phyloP scores from a whole-genome alignment of 805 yeast species.

The Spathaspora girioi region DNA sequence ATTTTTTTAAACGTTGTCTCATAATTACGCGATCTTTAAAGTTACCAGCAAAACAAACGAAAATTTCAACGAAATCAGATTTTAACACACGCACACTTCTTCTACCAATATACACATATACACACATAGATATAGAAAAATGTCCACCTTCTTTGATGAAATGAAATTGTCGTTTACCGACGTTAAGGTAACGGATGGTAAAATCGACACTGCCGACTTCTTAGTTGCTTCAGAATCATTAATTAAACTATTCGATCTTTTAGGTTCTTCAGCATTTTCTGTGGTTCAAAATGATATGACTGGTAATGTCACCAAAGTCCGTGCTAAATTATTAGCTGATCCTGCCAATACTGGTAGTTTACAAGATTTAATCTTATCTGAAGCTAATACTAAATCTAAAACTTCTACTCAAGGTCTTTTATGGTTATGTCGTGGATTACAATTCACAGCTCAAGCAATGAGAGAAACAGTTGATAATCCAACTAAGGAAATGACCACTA shows the following conservation, averaged over 20 bases:
- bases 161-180: constrained; percentile 72
- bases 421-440: constrained; percentile 83
- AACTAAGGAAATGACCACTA: constrained; percentile 60
- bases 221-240: constrained; percentile 81
- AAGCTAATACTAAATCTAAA: constrained; percentile 62
- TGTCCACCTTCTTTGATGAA: constrained; percentile 80
- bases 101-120: not conserved
- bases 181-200: constrained; percentile 60
- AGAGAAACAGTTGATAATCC: constrained; percentile 70
- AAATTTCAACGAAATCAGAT: not conserved
- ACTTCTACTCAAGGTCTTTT: constrained; percentile 87
- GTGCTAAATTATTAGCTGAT: constrained; percentile 59
- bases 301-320: constrained; percentile 77
- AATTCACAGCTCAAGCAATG: constrained; percentile 89
- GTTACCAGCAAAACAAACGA: not conserved
- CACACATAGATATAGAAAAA: constrained; percentile 11
- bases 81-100: not conserved
- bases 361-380: constrained; percentile 74
- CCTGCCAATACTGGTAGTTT: constrained; percentile 66
- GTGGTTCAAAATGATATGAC: constrained; percentile 86
- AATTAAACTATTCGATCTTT: constrained; percentile 75
- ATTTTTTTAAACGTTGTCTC: not conserved
- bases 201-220: constrained; percentile 71
- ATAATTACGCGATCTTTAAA: not conserved
- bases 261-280: constrained; percentile 80